Base-by-base conservation (phyloP, 1,139 yeast species). In the Saccharomyces uvarum region DNA sequence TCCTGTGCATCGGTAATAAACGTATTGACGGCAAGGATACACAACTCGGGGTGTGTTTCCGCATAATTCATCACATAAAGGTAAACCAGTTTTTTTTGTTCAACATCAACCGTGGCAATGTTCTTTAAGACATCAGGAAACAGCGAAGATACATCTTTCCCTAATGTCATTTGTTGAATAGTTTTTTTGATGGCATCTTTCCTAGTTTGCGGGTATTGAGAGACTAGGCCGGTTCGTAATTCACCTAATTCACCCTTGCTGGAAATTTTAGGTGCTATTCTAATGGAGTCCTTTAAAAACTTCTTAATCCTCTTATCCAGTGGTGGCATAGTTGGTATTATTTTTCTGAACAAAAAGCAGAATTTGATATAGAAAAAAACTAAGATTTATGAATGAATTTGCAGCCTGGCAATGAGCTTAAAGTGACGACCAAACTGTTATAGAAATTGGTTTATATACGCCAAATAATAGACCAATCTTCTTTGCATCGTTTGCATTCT, bases 81-180 rank as follows among this genome's bases (percentile, higher is more conserved):
- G 65, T 95, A 95, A 13, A 95, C 99, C 73, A 95, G 78, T 70
- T 95, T 95, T 79, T 95, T 95, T 73, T 93, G 98, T 63, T 95
- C 97, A 61, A 95, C 77, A 71, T 95, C 99, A 66, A 88, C 95
- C 3, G 99, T 95, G 57, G 99, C 98, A 63, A 95, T 87, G 71
- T 95, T 95, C 74, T 95, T 95, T 70, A 95, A 76, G 33, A 95
- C 96, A 70, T 95, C 98, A 1, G 99, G 99, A 64, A 95, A 95
- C 57, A 95, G 77, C 1, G 95, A 83, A 11, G 96, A 88, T 29
- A 95, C 98, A 71, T 95, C 99, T 69, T 95, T 95, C n/a, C 99
- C 99, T 32, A 91, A 82, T 0, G 99, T 95, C 99, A 95, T 95
- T 58, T 97, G 98, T 56, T 95, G 96, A 66, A 95, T 95, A 26